A percentile compares a stretch with the other conserved stretches of the same genome.
Evolutionary conservation across 371 early-diverging fungal species (phyloP).

Genomic region (Conidiobolus incongruus): DNA sequence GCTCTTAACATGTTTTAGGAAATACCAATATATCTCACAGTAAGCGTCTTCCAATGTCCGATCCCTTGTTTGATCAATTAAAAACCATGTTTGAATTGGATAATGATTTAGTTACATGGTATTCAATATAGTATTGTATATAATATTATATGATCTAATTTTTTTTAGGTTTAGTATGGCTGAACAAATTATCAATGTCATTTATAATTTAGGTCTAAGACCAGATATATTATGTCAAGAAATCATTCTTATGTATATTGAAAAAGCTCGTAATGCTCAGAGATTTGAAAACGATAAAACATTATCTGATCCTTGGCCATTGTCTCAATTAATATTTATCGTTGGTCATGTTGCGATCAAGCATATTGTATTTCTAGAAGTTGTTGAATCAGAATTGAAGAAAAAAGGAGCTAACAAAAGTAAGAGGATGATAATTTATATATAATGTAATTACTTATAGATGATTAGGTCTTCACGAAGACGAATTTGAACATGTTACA

Average conservation of each 20-base stretch:
- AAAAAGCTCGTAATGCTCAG: constrained; percentile 18
- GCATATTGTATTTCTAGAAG: constrained; percentile 82
- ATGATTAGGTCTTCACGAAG: constrained; percentile 13
- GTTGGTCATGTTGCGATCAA: constrained; percentile 89
- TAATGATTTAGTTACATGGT: constrained; percentile 38
- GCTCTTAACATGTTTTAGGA: too few species aligned
- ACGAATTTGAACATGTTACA: constrained; percentile 73
- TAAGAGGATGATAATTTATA: too few species aligned
- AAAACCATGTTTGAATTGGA: constrained; percentile 33
- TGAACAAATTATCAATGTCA: constrained; percentile 79
- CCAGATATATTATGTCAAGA: constrained; percentile 59
- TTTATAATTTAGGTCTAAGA: constrained; percentile 66
- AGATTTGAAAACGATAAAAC: too few species aligned
- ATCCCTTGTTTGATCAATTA: constrained; percentile 41
- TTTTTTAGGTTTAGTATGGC: constrained; percentile 80
- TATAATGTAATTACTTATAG: background rate
- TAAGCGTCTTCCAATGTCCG: constrained; percentile 41
- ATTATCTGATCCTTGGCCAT: constrained; percentile 28
- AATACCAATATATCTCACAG: too few species aligned
- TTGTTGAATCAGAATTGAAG: constrained; percentile 72
- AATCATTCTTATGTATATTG: too few species aligned
- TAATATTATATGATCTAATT: too few species aligned
- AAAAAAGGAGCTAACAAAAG: too few species aligned
- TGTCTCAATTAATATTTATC: constrained; percentile 69
- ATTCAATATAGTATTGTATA: constrained; percentile 3